These are phyloP conservation scores for Sporothrix protearum DNA, from an alignment of 2,329 filamentous ascomycete species.

Conservation along the genomic window DNA sequence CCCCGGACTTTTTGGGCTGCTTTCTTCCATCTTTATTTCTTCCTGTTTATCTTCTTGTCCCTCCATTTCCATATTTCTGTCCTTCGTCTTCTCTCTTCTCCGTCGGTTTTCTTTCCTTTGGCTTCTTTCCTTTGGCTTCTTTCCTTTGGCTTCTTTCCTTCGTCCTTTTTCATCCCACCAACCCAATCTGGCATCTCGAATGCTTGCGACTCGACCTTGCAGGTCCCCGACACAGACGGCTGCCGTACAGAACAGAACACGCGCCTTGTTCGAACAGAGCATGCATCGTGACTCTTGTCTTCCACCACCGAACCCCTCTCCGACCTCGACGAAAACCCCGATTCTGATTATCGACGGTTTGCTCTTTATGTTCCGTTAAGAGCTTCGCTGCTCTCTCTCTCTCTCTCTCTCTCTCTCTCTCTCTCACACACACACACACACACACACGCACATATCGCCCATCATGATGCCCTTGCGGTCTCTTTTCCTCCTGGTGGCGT, in stretches of 20 bases:
- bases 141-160: background rate
- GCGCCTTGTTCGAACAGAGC: background rate
- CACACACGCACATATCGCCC: background rate
- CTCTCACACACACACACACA: no score
- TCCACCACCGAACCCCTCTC: background rate
- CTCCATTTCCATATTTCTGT: background rate
- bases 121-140: background rate
- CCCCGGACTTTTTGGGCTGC: background rate
- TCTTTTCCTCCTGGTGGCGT: slow-evolving; percentile 17
- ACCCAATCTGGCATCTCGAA: background rate
- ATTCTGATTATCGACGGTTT: no score
- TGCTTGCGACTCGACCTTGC: slow-evolving; percentile 5
- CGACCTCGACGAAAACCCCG: background rate
- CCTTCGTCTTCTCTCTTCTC: no score
- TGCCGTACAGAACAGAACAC: background rate
- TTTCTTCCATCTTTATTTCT: background rate
- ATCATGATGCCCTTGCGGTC: slow-evolving; percentile 16
- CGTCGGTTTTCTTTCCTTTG: background rate
- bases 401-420: no score
- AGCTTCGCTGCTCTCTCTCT: background rate
- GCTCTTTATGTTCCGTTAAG: background rate
- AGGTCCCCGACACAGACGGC: background rate
- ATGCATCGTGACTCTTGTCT: background rate
- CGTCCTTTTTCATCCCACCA: background rate
- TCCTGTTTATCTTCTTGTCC: background rate